These are phyloP conservation scores for Podaxis pistillaris DNA, from an alignment of 768 basidiomycete genomes.

Conservation along the genomic window DNA sequence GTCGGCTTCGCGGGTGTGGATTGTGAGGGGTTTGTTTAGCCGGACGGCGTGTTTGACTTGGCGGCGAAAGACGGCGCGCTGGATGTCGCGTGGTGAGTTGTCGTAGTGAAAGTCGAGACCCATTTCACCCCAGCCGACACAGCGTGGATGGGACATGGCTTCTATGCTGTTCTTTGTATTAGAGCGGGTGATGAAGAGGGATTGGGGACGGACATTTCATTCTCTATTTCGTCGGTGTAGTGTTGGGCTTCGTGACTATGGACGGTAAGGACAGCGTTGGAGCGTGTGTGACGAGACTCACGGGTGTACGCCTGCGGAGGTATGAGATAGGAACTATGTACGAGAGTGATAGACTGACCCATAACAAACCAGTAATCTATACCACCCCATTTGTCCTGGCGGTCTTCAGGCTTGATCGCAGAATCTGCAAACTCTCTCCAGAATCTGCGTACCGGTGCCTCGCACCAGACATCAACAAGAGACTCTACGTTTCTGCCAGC, in stretches of 20 bases:
- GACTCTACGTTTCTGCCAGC: slow-evolving; percentile 54
- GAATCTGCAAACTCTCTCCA: slow-evolving; percentile 79
- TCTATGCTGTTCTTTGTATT: slow-evolving; percentile 44
- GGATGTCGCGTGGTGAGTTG: slow-evolving; percentile 67
- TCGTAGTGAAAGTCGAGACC: slow-evolving; percentile 87
- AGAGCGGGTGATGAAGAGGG: not conserved
- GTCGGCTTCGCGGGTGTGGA: slow-evolving; percentile 86
- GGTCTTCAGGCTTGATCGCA: slow-evolving; percentile 49
- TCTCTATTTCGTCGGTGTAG: slow-evolving; percentile 69
- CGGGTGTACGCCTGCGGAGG: slow-evolving; percentile 65
- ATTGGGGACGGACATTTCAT: slow-evolving; percentile 51
- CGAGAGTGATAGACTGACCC: slow-evolving; percentile 42
- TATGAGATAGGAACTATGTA: slow-evolving; percentile 2
- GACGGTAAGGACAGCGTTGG: not conserved
- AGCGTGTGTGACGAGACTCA: slow-evolving; percentile 31
- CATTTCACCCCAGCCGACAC: slow-evolving; percentile 89
- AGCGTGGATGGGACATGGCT: slow-evolving; percentile 77
- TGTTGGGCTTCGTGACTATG: slow-evolving; percentile 66
- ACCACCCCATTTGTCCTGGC: slow-evolving; percentile 57
- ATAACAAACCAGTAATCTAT: slow-evolving; percentile 83
- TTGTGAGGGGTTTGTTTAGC: slow-evolving; percentile 75
- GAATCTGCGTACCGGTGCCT: slow-evolving; percentile 59
- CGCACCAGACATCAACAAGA: slow-evolving; percentile 89
- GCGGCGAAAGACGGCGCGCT: slow-evolving; percentile 61
- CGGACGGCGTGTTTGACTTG: slow-evolving; percentile 70